phyloP scores from a whole-genome alignment of 257 asterid genomes.

The Prunella vulgaris region DNA sequence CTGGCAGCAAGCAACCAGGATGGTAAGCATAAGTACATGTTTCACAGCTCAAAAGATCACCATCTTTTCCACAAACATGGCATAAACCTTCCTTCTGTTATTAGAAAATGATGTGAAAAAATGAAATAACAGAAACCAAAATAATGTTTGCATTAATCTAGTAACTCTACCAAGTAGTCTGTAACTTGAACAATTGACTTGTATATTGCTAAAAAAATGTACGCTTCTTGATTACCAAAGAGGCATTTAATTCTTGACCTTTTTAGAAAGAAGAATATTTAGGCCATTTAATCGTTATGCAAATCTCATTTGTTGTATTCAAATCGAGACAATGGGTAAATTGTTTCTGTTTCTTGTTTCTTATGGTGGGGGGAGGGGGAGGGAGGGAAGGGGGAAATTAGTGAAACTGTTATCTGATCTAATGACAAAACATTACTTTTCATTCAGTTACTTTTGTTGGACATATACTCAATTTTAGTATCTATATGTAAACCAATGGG shows the following conservation, averaged over 20 bases:
- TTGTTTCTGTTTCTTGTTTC: background rate
- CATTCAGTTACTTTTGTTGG: slow-evolving; percentile 8
- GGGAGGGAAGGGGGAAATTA: background rate
- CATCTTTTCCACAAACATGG: slow-evolving; percentile 68
- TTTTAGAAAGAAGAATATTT: background rate
- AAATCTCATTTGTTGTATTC: background rate
- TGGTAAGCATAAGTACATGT: slow-evolving; percentile 81
- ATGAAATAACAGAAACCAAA: slow-evolving; percentile 10
- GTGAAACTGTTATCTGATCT: background rate
- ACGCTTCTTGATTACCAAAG: background rate
- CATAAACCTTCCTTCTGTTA: slow-evolving; percentile 70
- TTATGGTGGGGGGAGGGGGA: too few species aligned
- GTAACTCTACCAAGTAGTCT: background rate
- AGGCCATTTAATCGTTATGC: background rate
- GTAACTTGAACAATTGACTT: slow-evolving; percentile 20
- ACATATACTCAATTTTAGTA: background rate
- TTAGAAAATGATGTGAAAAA: slow-evolving; percentile 7
- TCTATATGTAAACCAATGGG: background rate
- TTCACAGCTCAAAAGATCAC: slow-evolving; percentile 65
- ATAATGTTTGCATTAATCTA: background rate
- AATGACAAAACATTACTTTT: background rate
- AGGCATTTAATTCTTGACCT: background rate
- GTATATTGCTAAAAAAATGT: slow-evolving; percentile 6
- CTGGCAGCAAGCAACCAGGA: slow-evolving; percentile 75
- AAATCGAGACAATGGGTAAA: background rate